Conservation (phyloP, 441 rosid genomes). For the Gossypium davidsonii region DNA sequence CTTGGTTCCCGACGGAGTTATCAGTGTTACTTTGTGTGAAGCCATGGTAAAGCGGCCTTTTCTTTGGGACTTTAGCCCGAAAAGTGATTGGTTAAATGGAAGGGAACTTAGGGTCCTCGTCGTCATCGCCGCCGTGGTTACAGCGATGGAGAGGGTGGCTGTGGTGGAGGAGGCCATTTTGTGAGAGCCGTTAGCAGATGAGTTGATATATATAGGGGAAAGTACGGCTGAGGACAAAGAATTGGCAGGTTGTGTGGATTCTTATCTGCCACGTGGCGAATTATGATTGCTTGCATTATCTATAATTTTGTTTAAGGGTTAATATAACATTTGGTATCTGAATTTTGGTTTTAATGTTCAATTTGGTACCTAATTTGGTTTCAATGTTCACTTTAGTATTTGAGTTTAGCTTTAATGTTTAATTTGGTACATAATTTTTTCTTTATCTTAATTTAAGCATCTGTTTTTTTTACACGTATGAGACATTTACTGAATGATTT, state of each 20-base stretch:
- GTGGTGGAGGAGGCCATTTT: slow-evolving; percentile 53
- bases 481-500: too few species aligned
- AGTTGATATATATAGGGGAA: background rate
- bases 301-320: background rate
- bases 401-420: too few species aligned
- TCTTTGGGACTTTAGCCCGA: slow-evolving; percentile 48
- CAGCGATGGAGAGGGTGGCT: slow-evolving; percentile 47
- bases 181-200: too few species aligned
- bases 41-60: slow-evolving; percentile 64
- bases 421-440: too few species aligned
- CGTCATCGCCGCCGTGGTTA: slow-evolving; percentile 21
- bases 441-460: too few species aligned
- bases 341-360: too few species aligned
- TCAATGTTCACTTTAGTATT: too few species aligned
- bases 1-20: slow-evolving; percentile 67
- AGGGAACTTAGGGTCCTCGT: slow-evolving; percentile 36
- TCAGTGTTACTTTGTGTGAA: slow-evolving; percentile 57
- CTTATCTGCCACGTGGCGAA: slow-evolving; percentile 63
- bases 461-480: too few species aligned
- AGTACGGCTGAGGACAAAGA: too few species aligned
- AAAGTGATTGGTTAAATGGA: slow-evolving; percentile 41
- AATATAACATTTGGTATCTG: too few species aligned
- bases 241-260: slow-evolving; percentile 16
- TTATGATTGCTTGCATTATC: slow-evolving; percentile 40
- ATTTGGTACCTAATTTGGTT: too few species aligned